Evolutionary conservation across 2,329 filamentous ascomycete genomes (phyloP), one percentile per base, ranked within the genome.

Genomic region (Hypoxylon sp.): DNA sequence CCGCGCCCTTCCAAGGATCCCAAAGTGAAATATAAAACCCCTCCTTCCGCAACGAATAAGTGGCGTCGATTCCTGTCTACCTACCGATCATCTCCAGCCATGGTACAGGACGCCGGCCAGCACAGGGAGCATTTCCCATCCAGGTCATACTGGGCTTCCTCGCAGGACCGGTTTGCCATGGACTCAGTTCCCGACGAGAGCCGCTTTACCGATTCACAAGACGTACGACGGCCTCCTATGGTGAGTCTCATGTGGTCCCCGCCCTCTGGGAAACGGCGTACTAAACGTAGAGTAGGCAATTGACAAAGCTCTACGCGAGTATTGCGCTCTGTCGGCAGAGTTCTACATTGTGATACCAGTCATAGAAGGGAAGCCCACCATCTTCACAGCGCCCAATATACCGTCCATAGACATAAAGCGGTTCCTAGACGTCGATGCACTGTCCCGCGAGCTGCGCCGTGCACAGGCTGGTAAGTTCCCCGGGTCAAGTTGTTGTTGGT

Each of bases 321-420:
- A 84, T 41, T 87, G 84, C 67, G 79, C 80, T 37, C 84, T 87
- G 47, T 79, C 82, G 1, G 81, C 80, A 10, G 79, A 80, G 53
- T 77, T 77, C 62, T 87, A 83, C 70, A 86, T 87, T 65, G 77
- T 87, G 32, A 84, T 81, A 10, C 80, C 80, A 1, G 75, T 85
- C 34, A 82, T 85, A 26, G 82, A 84, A 60, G 82, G 82, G 19
- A 77, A 78, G 15, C 78, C 15, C 72, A 75, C 41, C 74, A 79
- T 57, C 66, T 78, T 59, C 75, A 80, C 60, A 70, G 77, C 54
- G 70, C 79, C 54, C 72, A 57, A 59, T 1, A 59, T 67, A 37
- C 57, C 68, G 0, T 59, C 62, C n/a, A 55, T 70, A 11, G 54
- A 71, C 26, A 62, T 82, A 49, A 73, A 75, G 2, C 77, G 78